phyloP scores from a whole-genome alignment of 2,329 filamentous ascomycete genomes.

The Aspergillus unguis region DNA sequence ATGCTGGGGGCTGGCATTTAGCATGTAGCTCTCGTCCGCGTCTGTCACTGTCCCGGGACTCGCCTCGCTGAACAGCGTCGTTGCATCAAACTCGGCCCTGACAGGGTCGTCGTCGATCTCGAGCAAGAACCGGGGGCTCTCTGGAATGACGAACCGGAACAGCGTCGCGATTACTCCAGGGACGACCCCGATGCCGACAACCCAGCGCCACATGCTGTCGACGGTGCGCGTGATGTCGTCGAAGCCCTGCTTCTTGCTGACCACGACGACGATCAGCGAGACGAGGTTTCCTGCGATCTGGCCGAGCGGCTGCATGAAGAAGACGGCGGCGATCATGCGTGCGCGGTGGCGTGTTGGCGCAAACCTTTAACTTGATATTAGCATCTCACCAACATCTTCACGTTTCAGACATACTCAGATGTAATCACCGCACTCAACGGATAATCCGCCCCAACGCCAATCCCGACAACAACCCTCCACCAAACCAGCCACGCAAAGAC shows the following conservation, averaged over 20 bases:
- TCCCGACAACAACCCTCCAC: constrained; percentile 49
- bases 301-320: constrained; percentile 67
- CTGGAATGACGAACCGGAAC: constrained; percentile 65
- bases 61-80: constrained; percentile 53
- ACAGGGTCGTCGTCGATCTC: constrained; percentile 62
- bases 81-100: constrained; percentile 58
- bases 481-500: constrained; percentile 46
- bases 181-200: constrained; percentile 63
- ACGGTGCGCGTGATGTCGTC: constrained; percentile 40
- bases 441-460: constrained; percentile 66
- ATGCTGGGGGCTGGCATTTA: constrained; percentile 6
- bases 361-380: constrained; percentile 32
- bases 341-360: constrained; percentile 59
- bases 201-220: constrained; percentile 65
- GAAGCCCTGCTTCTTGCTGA: constrained; percentile 23
- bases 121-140: constrained; percentile 63
- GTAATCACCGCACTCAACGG: constrained; percentile 66
- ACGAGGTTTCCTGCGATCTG: constrained; percentile 64
- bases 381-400: background rate
- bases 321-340: constrained; percentile 66
- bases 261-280: constrained; percentile 47
- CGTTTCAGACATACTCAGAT: constrained; percentile 54
- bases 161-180: constrained; percentile 62
- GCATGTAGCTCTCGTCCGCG: constrained; percentile 4
- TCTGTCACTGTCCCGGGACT: background rate